Conservation (phyloP, 495 filamentous ascomycete genomes). For the Thermothielavioides terrestris region DNA sequence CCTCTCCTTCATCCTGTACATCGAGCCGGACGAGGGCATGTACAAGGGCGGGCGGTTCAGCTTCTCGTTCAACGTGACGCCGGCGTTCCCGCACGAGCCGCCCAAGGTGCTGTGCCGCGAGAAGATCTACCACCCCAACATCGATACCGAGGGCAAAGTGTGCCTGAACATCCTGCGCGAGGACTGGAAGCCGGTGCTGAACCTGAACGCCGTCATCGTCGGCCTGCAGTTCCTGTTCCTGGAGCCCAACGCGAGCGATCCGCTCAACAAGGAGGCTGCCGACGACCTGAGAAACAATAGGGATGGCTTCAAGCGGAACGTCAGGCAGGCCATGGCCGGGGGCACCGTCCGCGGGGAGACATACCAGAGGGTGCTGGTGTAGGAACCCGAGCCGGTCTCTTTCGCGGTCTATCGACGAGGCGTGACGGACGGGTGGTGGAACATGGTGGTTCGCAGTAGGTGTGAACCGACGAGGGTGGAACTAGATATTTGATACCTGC, state of each 20-base stretch:
- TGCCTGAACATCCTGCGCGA: conserved; percentile 94
- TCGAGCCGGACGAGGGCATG: conserved; percentile 96
- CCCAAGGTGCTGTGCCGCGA: conserved; percentile 96
- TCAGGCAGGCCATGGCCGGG: conserved; percentile 71
- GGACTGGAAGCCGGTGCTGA: conserved; percentile 98
- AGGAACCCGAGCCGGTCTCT: background rate
- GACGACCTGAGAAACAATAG: conserved; percentile 78
- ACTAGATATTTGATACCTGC: no score
- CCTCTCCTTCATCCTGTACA: conserved; percentile 86
- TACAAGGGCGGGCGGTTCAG: conserved; percentile 85
- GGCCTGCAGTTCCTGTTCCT: conserved; percentile 97
- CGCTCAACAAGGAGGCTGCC: conserved; percentile 96
- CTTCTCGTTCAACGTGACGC: conserved; percentile 86
- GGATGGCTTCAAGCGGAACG: conserved; percentile 86
- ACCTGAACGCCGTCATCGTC: conserved; percentile 92
- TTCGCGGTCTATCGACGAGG: background rate
- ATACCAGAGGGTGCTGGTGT: conserved; percentile 64
- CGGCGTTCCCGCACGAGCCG: conserved; percentile 94
- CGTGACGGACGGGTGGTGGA: background rate
- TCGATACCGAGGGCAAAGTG: conserved; percentile 95
- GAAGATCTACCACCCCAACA: conserved; percentile 99
- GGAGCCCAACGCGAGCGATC: conserved; percentile 91
- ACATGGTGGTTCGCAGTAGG: background rate
- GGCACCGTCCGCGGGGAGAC: conserved; percentile 60
- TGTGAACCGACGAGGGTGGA: background rate